Base-by-base conservation (phyloP, 768 basidiomycete genomes). In the Macrolepiota fuliginosa region DNA sequence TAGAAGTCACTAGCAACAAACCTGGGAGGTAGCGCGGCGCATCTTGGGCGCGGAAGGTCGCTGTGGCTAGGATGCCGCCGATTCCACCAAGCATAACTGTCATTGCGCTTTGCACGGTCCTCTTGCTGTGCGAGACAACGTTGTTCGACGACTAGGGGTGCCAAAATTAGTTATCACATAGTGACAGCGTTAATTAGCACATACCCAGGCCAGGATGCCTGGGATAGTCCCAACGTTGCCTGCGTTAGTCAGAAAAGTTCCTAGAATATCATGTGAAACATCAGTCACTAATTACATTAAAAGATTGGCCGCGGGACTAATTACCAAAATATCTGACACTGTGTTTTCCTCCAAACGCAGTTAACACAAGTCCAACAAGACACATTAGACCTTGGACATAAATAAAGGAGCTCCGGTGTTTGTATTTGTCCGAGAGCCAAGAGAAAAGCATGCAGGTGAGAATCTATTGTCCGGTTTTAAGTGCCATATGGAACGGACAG, bases 81-180 rank as follows among this genome's bases (percentile, higher is more conserved):
- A 81, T 64, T 6, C 77, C 77, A 13, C 76, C 79, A 58, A 80
- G 69, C 10, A 75, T 73, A 19, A 80, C 73, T 9, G 75, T 78
- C 46, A 81, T 53, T 2, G 79, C 79, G 47, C 74, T 77, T 58
- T 72, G 70, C 22, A 76, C 73, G 24, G 71, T 73, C 59, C 71
- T 73, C 70, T 81, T 81, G 56, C 78, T 79, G 56, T 81, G 80
- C 13, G 79, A 78, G 10, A 79, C 79, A 4, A 81, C 79, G 63
- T 83, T 83, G 63, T 81, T 81, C 4, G 77, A 73, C 47, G 72
- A 70, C 75, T 79, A 55, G 19, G 19, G 32, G 19, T 45, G n/a
- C 36, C 7, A 3, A 7, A 9, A 22, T 25, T 25, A 17, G 1
- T 62, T 19, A 17, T 22, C 5, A 17, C 7, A n/a, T 22, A 46